These are phyloP conservation scores for Myxozyma mucilagina DNA, from an alignment of 805 yeast species.

Conservation along the genomic window DNA sequence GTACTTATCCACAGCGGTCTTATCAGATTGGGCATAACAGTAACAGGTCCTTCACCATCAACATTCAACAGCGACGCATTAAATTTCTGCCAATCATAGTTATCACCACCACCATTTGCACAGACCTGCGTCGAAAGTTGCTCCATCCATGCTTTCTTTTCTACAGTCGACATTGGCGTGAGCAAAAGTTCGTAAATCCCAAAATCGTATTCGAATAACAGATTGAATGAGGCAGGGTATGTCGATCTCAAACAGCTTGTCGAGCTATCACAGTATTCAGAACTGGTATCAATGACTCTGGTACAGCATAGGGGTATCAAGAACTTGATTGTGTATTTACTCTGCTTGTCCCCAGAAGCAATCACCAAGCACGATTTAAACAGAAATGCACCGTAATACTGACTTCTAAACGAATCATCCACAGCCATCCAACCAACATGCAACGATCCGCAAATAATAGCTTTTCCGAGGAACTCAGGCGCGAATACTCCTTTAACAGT, in stretches of 20 bases:
- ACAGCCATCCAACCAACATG: conserved; percentile 25
- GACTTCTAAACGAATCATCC: conserved; percentile 15
- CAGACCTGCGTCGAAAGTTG: conserved; percentile 16
- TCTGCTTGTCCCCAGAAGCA: conserved; percentile 8
- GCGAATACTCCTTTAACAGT: background rate
- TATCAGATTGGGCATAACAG: background rate
- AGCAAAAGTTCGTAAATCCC: conserved; percentile 25
- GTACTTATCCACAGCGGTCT: conserved; percentile 16
- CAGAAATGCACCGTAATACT: conserved; percentile 24
- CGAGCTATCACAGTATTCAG: conserved; percentile 4
- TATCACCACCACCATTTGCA: conserved; percentile 10
- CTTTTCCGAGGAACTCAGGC: conserved; percentile 23
- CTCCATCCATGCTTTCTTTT: conserved; percentile 20
- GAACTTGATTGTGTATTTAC: conserved; percentile 20
- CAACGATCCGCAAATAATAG: conserved; percentile 28
- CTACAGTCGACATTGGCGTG: conserved; percentile 25
- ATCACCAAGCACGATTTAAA: conserved; percentile 28
- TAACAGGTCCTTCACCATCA: conserved; percentile 10
- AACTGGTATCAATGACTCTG: background rate
- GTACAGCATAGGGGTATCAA: conserved; percentile 23
- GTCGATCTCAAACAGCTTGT: conserved; percentile 18
- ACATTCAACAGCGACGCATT: conserved; percentile 1
- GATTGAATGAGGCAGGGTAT: conserved; percentile 16
- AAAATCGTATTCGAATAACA: conserved; percentile 24
- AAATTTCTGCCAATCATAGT: conserved; percentile 11